A percentile compares a stretch with the other conserved stretches of the same genome.
Evolutionary conservation across 2,329 filamentous ascomycete species (phyloP).

Genomic region (Botrytis fragariae): DNA sequence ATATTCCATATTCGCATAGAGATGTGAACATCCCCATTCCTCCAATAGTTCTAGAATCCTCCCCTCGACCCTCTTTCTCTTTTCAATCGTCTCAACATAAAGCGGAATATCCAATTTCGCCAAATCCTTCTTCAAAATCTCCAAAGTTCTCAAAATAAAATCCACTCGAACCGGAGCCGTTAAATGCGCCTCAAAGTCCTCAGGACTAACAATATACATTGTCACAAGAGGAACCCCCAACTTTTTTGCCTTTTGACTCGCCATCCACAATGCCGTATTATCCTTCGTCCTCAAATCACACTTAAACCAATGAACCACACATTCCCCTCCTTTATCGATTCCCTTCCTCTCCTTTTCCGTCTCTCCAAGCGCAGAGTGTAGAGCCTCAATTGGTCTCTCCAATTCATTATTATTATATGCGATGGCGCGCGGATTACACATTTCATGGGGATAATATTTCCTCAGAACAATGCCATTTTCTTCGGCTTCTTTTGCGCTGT

Average conservation of each 20-base stretch:
- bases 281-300: conserved; percentile 72
- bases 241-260: conserved; percentile 63
- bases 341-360: conserved; percentile 55
- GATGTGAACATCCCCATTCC: conserved; percentile 64
- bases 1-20: conserved; percentile 85
- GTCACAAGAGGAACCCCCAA: conserved; percentile 70
- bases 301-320: conserved; percentile 90
- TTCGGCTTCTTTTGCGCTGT: conserved; percentile 42
- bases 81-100: conserved; percentile 68
- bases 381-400: conserved; percentile 68
- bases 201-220: conserved; percentile 75
- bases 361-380: conserved; percentile 59
- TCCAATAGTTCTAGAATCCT: conserved; percentile 64
- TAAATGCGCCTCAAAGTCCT: conserved; percentile 81
- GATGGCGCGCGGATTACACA: conserved; percentile 74
- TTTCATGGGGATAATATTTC: conserved; percentile 80
- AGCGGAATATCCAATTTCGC: conserved; percentile 73
- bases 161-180: conserved; percentile 72
- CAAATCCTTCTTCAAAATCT: conserved; percentile 63
- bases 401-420: conserved; percentile 71
- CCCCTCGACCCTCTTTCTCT: conserved; percentile 58
- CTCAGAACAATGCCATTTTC: conserved; percentile 64
- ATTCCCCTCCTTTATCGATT: conserved; percentile 51
- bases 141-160: conserved; percentile 72
- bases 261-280: conserved; percentile 68